Base-by-base conservation (phyloP, 2,329 filamentous ascomycete genomes). In the Neurospora sp. region DNA sequence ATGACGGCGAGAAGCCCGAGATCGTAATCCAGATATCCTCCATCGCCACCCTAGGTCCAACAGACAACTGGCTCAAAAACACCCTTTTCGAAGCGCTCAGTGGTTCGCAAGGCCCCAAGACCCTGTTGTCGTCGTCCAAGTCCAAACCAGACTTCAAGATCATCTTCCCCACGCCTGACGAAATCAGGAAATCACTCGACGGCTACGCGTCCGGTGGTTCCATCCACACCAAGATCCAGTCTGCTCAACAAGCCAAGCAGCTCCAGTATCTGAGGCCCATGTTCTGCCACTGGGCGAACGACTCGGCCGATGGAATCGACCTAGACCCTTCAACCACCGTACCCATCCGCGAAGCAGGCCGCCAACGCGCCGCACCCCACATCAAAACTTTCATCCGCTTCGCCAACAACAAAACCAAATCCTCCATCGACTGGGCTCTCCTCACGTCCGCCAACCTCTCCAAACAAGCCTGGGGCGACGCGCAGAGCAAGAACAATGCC, bases 401-500 rank as follows among this genome's bases (percentile, higher is more conserved):
- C 73, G 80, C 82, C 68, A 73, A 78, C n/a, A 1, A 62, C 6
- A 76, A 81, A 19, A 79, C 80, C 0, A 66, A 67, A 41, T 19
- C 23, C 23, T 36, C 68, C 4, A 89, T 96, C 46, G 91, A 96
- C 76, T 97, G 93, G 94, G 92, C 92, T 1, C 83, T 97, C 73
- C 78, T 96, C 2, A 96, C 92, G 0, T 96, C 92, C n/a, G 93
- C 93, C n/a, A 97, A 97, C 74, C 79, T 97, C 2, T 96, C 92
- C 1, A 95, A 90, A 72, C 93, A 97, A 79, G 93, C 93, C 0
- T 97, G 93, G 94, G 93, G 93, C 1, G 88, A 91, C 43, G 83
- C 86, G 2, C 78, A 78, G 1, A 62, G 28, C 15, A 62, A 62
- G 28, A 62, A 62, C 8, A 87, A 85, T 71, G 78, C 82, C 11